Evolutionary conservation across 441 rosid genomes (phyloP).

Genomic region (Flueggea neowawraea): DNA sequence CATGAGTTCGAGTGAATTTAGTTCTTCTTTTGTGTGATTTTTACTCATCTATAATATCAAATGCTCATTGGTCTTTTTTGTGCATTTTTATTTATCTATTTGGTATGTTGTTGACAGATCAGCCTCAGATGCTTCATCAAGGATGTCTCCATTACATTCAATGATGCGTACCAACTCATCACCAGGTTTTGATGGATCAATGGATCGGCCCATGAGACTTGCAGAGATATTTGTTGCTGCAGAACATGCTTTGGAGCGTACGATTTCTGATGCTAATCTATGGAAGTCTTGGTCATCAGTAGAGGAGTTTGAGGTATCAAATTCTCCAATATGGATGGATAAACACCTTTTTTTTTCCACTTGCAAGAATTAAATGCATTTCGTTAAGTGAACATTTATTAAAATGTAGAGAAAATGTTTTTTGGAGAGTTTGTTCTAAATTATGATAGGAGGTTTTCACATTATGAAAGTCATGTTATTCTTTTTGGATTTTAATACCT

Average conservation of each 20-base stretch:
- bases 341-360: not conserved
- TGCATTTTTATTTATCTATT: constrained; percentile 20
- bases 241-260: constrained; percentile 72
- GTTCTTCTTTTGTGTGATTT: constrained; percentile 2
- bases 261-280: constrained; percentile 73
- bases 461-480: too few species aligned
- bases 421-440: too few species aligned
- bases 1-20: constrained; percentile 15
- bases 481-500: not conserved
- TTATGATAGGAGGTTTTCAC: too few species aligned
- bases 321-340: not conserved
- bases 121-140: constrained; percentile 58
- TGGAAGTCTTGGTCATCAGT: constrained; percentile 74
- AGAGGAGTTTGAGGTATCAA: constrained; percentile 84
- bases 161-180: constrained; percentile 83
- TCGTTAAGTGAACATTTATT: too few species aligned
- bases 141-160: constrained; percentile 44
- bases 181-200: constrained; percentile 84
- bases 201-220: constrained; percentile 96
- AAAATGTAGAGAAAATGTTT: too few species aligned
- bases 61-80: not conserved
- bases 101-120: constrained; percentile 62
- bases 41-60: not conserved
- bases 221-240: constrained; percentile 98
- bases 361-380: too few species aligned